phyloP scores from a whole-genome alignment of 805 yeast genomes.

The Metschnikowia proteae region DNA sequence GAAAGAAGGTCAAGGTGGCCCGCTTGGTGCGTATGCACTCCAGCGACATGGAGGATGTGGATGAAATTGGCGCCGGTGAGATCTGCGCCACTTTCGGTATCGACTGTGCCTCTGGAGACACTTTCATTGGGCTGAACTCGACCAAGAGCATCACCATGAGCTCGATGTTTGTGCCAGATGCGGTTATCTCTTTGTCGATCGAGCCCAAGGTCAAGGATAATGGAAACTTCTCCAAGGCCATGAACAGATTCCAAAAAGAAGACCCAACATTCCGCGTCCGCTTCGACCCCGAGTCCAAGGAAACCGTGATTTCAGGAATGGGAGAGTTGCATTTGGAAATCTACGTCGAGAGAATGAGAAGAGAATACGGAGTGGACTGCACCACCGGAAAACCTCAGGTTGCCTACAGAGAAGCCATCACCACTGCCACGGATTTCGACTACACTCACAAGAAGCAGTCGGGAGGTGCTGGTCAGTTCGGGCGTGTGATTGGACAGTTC shows the following conservation, averaged over 20 bases:
- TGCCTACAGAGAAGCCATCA: slow-evolving; percentile 91
- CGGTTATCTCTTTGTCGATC: slow-evolving; percentile 91
- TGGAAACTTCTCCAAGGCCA: slow-evolving; percentile 88
- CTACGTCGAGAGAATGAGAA: slow-evolving; percentile 95
- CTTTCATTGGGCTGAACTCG: slow-evolving; percentile 76
- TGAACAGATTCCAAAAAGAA: slow-evolving; percentile 96
- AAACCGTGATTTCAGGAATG: slow-evolving; percentile 95
- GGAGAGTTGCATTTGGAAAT: slow-evolving; percentile 97
- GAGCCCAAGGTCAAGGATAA: slow-evolving; percentile 85
- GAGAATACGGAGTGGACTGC: slow-evolving; percentile 96
- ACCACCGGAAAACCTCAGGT: slow-evolving; percentile 97
- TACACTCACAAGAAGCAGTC: slow-evolving; percentile 96
- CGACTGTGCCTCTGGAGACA: slow-evolving; percentile 98
- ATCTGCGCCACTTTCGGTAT: slow-evolving; percentile 99
- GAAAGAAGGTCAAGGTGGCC: slow-evolving; percentile 88
- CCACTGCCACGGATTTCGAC: slow-evolving; percentile 72
- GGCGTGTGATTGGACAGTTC: slow-evolving; percentile 87
- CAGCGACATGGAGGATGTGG: slow-evolving; percentile 97
- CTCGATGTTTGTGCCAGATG: slow-evolving; percentile 98
- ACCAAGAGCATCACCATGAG: slow-evolving; percentile 81
- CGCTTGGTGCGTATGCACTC: slow-evolving; percentile 98
- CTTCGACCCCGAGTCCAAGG: slow-evolving; percentile 87
- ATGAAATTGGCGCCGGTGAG: slow-evolving; percentile 95
- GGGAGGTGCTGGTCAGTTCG: slow-evolving; percentile 99
- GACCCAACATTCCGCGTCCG: slow-evolving; percentile 97